Evolutionary conservation across 352 stramenopile species (phyloP).

Genomic region (Thalassiosira mediterranea): DNA sequence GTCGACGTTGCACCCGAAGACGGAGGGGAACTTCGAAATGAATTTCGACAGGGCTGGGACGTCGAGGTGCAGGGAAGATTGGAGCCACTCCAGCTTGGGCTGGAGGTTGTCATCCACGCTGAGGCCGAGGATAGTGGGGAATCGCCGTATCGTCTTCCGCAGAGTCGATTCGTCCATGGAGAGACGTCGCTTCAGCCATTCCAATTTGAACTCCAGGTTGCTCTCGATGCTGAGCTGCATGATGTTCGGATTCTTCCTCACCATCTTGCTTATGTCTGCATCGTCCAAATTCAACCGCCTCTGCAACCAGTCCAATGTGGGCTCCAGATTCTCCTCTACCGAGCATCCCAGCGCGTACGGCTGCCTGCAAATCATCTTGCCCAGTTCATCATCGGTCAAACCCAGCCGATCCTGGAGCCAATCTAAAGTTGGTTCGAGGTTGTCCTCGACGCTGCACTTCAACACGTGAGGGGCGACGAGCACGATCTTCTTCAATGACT

Average conservation of each 20-base stretch:
- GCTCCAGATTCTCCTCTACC: slow-evolving; percentile 24
- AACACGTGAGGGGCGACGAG: slow-evolving; percentile 16
- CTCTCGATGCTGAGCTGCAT: slow-evolving; percentile 8
- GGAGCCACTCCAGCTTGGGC: slow-evolving; percentile 23
- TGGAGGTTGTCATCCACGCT: slow-evolving; percentile 24
- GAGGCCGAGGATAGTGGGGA: slow-evolving; percentile 12
- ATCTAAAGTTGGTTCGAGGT: slow-evolving; percentile 14
- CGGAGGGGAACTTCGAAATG: slow-evolving; percentile 8
- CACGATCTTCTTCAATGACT: slow-evolving; percentile 19
- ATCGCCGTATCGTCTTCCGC: slow-evolving; percentile 12
- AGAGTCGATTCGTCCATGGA: slow-evolving; percentile 9
- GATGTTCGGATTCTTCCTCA: slow-evolving; percentile 11
- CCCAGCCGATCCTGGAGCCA: slow-evolving; percentile 18
- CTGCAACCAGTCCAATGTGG: slow-evolving; percentile 26
- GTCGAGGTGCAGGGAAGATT: slow-evolving; percentile 1
- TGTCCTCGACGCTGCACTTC: slow-evolving; percentile 3
- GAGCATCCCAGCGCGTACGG: slow-evolving; percentile 10
- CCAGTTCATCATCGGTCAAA: slow-evolving; percentile 1
- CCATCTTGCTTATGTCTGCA: slow-evolving; percentile 4
- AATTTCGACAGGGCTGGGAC: slow-evolving; percentile 4
- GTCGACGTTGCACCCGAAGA: slow-evolving; percentile 14
- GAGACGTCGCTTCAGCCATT: slow-evolving; percentile 11
- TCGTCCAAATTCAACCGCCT: slow-evolving; percentile 3
- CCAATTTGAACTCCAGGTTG: slow-evolving; percentile 22
- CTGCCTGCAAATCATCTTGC: slow-evolving; percentile 18